phyloP scores from a whole-genome alignment of 2,329 filamentous ascomycete species.

The Penicillium janthinellum region DNA sequence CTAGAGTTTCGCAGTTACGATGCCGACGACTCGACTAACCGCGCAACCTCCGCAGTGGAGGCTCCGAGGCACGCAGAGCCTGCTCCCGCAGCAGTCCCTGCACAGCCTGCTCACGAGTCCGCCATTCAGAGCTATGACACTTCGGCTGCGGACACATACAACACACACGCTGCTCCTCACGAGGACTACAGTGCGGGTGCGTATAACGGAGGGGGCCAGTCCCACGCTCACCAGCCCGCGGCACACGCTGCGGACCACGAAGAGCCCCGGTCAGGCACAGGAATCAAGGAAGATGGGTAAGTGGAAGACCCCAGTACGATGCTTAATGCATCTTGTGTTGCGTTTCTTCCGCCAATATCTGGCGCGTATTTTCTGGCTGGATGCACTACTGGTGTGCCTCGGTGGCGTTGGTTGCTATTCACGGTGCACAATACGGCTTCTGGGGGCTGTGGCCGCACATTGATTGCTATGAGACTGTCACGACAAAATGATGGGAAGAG shows the following conservation, averaged over 20 bases:
- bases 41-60: conserved; percentile 31
- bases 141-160: conserved; percentile 32
- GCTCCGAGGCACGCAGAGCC: conserved; percentile 43
- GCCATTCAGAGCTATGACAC: conserved; percentile 36
- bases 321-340: conserved; percentile 21
- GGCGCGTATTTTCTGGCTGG: conserved; percentile 11
- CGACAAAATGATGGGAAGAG: not conserved
- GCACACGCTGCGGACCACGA: conserved; percentile 34
- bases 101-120: conserved; percentile 36
- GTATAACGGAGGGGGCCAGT: conserved; percentile 32
- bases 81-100: conserved; percentile 33
- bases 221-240: conserved; percentile 20
- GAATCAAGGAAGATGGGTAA: conserved; percentile 91
- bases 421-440: conserved; percentile 13
- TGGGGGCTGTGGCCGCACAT: conserved; percentile 7
- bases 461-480: conserved; percentile 2
- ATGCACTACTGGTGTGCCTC: conserved; percentile 10
- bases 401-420: conserved; percentile 24
- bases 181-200: conserved; percentile 27
- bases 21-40: conserved; percentile 60
- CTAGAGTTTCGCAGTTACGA: conserved; percentile 58
- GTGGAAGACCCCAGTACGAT: conserved; percentile 42
- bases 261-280: conserved; percentile 45
- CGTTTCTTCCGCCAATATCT: conserved; percentile 13
- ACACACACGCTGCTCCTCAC: conserved; percentile 26